phyloP scores from a whole-genome alignment of 495 filamentous ascomycete species.

The Gamarada debralockiae region DNA sequence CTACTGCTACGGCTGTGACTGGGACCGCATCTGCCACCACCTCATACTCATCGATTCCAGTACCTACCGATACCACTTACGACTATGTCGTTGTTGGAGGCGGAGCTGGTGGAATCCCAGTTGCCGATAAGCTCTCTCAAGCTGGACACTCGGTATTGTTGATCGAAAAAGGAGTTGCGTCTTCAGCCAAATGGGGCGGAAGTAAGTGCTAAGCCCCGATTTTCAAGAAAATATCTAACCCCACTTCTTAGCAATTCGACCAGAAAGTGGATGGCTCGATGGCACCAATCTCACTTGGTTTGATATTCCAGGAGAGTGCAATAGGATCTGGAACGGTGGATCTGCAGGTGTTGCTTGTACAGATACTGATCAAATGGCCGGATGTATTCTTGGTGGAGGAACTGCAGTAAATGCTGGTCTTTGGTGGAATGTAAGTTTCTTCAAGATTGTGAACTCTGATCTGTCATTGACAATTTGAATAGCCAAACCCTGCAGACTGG shows the following conservation, averaged over 20 bases:
- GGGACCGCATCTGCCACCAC: conserved; percentile 26
- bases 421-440: conserved; percentile 45
- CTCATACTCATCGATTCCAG: conserved; percentile 36
- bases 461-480: conserved; percentile 30
- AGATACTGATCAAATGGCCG: conserved; percentile 70
- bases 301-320: conserved; percentile 77
- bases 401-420: conserved; percentile 69
- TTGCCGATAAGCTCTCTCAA: conserved; percentile 61
- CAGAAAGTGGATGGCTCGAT: conserved; percentile 50
- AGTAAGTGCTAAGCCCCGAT: conserved; percentile 25
- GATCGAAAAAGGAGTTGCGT: conserved; percentile 61
- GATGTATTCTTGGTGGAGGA: conserved; percentile 74
- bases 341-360: conserved; percentile 61
- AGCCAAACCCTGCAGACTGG: conserved; percentile 49
- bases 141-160: conserved; percentile 61
- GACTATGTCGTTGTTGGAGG: conserved; percentile 68
- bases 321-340: conserved; percentile 59
- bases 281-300: conserved; percentile 69
- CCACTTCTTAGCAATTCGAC: conserved; percentile 21
- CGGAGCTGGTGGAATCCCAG: conserved; percentile 61
- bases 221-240: conserved; percentile 9
- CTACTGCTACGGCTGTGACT: conserved; percentile 30
- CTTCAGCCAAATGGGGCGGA: conserved; percentile 56
- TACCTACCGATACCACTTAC: conserved; percentile 44
- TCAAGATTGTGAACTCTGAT: not conserved